phyloP scores from a whole-genome alignment of 2,329 filamentous ascomycete genomes.

The Madurella mycetomatis region DNA sequence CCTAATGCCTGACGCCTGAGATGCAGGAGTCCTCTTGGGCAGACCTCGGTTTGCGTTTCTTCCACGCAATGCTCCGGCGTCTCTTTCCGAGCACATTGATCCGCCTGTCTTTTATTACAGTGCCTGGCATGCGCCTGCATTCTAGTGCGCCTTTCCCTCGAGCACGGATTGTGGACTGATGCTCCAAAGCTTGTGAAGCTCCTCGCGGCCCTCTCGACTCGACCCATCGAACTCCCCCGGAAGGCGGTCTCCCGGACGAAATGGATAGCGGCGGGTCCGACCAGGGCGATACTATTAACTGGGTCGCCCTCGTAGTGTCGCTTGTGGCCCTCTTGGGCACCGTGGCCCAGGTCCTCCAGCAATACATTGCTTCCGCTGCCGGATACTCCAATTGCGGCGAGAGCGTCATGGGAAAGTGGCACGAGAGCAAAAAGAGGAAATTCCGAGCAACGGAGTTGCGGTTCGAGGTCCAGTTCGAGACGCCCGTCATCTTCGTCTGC shows the following conservation, averaged over 20 bases:
- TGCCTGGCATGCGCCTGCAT: too few species aligned
- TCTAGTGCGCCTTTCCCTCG: too few species aligned
- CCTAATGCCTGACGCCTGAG: neutral
- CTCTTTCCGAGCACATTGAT: too few species aligned
- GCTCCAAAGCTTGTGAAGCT: too few species aligned
- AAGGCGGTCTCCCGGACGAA: neutral
- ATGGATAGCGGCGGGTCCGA: slow-evolving; percentile 20
- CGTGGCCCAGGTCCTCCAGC: slow-evolving; percentile 45
- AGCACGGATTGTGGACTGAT: too few species aligned
- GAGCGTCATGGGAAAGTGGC: slow-evolving; percentile 47
- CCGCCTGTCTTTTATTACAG: too few species aligned
- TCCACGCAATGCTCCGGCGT: neutral
- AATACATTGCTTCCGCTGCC: slow-evolving; percentile 47
- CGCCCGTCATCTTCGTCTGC: slow-evolving; percentile 49
- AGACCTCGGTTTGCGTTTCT: neutral
- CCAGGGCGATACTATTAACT: slow-evolving; percentile 31
- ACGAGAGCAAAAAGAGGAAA: slow-evolving; percentile 35
- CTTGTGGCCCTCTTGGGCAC: slow-evolving; percentile 44
- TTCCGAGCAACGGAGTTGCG: slow-evolving; percentile 43
- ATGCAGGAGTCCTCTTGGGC: neutral
- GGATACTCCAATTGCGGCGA: slow-evolving; percentile 46
- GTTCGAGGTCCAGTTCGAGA: slow-evolving; percentile 46
- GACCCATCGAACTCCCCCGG: too few species aligned
- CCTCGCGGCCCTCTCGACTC: too few species aligned
- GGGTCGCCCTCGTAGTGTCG: slow-evolving; percentile 44